Conservation (phyloP, 2,329 filamentous ascomycete species). For the Sporothrix mexicana region DNA sequence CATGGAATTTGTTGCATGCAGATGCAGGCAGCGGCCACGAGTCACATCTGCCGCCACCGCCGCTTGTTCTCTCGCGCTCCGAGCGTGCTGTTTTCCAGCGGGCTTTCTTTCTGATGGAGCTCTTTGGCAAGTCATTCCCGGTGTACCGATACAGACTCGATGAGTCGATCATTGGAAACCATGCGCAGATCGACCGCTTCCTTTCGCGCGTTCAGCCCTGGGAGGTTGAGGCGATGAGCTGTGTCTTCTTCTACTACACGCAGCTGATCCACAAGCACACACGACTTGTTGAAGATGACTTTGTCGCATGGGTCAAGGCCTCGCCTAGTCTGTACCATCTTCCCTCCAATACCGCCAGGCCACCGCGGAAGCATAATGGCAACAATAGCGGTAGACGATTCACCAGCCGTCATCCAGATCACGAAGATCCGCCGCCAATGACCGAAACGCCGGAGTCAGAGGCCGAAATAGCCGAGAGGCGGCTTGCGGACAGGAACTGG, state of each 20-base stretch:
- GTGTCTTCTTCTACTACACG: not conserved
- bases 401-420: not conserved
- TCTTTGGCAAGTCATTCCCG: not conserved
- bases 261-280: not conserved
- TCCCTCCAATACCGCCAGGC: not conserved
- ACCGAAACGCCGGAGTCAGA: no score
- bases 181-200: conserved; percentile 5
- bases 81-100: not conserved
- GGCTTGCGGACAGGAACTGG: not conserved
- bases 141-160: not conserved
- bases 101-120: not conserved
- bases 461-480: not conserved
- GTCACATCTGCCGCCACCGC: no score
- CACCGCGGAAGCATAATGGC: not conserved
- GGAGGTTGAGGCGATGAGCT: not conserved
- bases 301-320: not conserved
- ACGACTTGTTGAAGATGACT: not conserved
- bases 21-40: no score
- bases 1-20: not conserved
- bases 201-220: not conserved
- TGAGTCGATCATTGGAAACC: no score
- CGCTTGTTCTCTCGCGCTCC: not conserved
- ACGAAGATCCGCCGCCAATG: not conserved
- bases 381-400: no score
- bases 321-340: not conserved